Percentiles rank a stretch among this genome's conserved stretches.
Evolutionary conservation across 805 yeast species (phyloP).

Genomic region (Candida parachauliodes): DNA sequence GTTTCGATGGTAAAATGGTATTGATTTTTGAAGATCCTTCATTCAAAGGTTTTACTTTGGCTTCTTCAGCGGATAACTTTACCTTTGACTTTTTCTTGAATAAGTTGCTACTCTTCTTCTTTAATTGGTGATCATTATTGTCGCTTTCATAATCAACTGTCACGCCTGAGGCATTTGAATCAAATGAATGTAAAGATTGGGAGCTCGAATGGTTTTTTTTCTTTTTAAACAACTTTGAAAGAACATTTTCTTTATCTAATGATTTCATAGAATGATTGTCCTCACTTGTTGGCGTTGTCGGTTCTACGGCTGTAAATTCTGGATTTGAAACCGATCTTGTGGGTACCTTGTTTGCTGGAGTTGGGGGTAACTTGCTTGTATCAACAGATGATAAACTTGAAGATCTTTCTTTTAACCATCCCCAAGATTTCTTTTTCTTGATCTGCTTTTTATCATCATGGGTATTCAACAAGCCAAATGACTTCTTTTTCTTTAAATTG

Average conservation of each 20-base stretch:
- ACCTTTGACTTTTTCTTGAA: constrained; percentile 17
- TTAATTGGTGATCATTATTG: constrained; percentile 3
- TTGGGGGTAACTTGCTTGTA: constrained; percentile 17
- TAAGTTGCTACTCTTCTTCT: constrained; percentile 9
- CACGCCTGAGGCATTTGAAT: constrained; percentile 13
- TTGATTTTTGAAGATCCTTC: neutral
- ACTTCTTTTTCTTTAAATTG: constrained; percentile 11
- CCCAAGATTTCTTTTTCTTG: constrained; percentile 39
- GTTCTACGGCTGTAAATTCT: constrained; percentile 16
- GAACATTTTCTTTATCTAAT: constrained; percentile 36
- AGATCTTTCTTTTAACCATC: constrained; percentile 34
- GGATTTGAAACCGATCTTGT: constrained; percentile 38
- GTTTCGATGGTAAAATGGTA: neutral
- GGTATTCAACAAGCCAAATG: constrained; percentile 11
- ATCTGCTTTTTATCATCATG: constrained; percentile 10
- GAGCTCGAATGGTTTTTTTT: constrained; percentile 3
- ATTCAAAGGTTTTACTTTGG: neutral
- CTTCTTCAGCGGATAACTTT: constrained; percentile 6
- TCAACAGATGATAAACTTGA: constrained; percentile 29
- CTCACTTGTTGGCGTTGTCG: neutral
- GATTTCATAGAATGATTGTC: constrained; percentile 1
- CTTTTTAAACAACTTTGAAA: constrained; percentile 36
- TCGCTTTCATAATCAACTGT: constrained; percentile 26
- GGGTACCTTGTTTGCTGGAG: constrained; percentile 16
- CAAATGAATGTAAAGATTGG: constrained; percentile 1